Evolutionary conservation across 1,284 basidiomycete genomes (phyloP).

Genomic region (Athelia sp.): DNA sequence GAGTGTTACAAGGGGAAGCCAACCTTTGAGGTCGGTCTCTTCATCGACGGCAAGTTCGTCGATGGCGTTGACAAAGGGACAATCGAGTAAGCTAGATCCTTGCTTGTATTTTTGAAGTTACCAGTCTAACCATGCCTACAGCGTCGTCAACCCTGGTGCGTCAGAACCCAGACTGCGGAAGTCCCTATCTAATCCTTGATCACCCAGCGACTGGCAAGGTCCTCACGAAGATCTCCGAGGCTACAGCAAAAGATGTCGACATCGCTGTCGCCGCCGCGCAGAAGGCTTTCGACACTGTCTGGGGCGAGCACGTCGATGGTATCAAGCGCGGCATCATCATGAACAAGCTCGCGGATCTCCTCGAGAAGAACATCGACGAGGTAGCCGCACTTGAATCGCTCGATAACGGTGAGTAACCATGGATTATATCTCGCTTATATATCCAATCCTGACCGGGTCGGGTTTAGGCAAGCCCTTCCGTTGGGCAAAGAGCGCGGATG

Average conservation of each 20-base stretch:
- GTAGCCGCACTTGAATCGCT: constrained; percentile 77
- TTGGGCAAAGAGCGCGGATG: constrained; percentile 71
- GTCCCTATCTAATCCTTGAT: neutral
- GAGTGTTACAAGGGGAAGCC: constrained; percentile 68
- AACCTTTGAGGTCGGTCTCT: constrained; percentile 70
- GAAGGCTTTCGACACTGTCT: constrained; percentile 69
- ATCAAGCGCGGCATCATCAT: constrained; percentile 59
- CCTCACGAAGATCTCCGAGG: constrained; percentile 67
- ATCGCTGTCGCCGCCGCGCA: constrained; percentile 73
- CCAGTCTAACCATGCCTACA: constrained; percentile 22
- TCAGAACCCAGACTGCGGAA: neutral
- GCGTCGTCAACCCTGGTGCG: constrained; percentile 71
- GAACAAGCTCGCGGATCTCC: constrained; percentile 67
- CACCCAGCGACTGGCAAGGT: constrained; percentile 61
- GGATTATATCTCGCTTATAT: neutral
- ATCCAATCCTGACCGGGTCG: constrained; percentile 25
- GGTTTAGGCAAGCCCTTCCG: constrained; percentile 68
- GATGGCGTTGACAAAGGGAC: constrained; percentile 61
- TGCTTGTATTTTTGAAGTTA: too few relatives aligned
- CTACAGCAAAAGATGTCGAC: constrained; percentile 68
- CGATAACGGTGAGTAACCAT: constrained; percentile 55
- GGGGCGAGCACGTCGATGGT: constrained; percentile 69
- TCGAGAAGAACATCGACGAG: constrained; percentile 70
- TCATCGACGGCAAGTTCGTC: constrained; percentile 79
- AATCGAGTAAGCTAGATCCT: constrained; percentile 53